Percentiles rank a stretch among this genome's conserved stretches.
These are phyloP conservation scores for Insectozyma bohioensis DNA, from an alignment of 1,139 yeast species.

Conservation along the genomic window DNA sequence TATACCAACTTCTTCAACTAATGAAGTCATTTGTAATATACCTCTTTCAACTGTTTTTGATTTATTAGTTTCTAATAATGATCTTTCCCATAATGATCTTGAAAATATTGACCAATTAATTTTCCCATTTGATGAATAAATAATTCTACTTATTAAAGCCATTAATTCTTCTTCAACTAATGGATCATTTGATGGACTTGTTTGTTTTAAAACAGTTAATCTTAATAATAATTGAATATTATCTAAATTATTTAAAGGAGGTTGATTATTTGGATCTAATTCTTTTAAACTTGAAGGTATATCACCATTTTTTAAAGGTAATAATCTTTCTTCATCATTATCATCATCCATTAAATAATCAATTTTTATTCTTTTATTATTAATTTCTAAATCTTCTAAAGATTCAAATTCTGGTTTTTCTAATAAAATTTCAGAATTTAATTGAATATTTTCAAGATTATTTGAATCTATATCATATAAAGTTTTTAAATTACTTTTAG, in stretches of 20 bases:
- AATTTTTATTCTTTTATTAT: constrained; percentile 42
- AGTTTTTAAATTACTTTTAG: constrained; percentile 49
- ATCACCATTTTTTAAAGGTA: constrained; percentile 63
- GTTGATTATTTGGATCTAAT: constrained; percentile 82
- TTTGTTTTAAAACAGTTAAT: constrained; percentile 61
- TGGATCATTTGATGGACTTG: constrained; percentile 69
- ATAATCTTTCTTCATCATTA: constrained; percentile 35
- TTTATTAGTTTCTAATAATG: constrained; percentile 74
- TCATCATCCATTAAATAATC: constrained; percentile 30
- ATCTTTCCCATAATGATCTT: constrained; percentile 88
- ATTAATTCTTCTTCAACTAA: constrained; percentile 79
- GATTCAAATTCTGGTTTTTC: constrained; percentile 73
- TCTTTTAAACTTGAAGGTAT: constrained; percentile 57
- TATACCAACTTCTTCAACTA: constrained; percentile 86
- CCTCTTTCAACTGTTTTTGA: constrained; percentile 94
- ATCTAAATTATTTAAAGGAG: constrained; percentile 69
- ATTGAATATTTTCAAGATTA: constrained; percentile 54
- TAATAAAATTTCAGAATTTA: constrained; percentile 76
- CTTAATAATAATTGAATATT: constrained; percentile 69
- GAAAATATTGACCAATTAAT: constrained; percentile 81
- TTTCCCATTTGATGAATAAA: constrained; percentile 48
- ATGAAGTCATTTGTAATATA: constrained; percentile 84
- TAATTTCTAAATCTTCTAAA: constrained; percentile 48
- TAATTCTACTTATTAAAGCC: constrained; percentile 71
- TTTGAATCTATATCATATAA: constrained; percentile 20